These are phyloP conservation scores for Yamadazyma conglobata DNA, from an alignment of 1,139 yeast genomes.

Conservation along the genomic window DNA sequence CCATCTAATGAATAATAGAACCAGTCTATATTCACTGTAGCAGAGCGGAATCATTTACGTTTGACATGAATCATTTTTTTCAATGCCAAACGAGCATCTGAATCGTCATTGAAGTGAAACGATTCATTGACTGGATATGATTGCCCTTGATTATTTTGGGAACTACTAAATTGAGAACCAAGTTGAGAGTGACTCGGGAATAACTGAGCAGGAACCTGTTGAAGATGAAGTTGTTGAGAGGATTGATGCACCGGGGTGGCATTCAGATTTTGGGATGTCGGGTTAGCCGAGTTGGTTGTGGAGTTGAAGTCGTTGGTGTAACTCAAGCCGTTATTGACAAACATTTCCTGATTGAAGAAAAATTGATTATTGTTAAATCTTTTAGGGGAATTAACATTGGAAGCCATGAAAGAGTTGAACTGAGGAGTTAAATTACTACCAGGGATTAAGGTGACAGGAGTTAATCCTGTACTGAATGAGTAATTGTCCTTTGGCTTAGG, in stretches of 20 bases:
- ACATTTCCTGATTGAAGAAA: slow-evolving; percentile 31
- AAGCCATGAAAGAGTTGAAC: slow-evolving; percentile 42
- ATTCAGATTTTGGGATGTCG: neutral
- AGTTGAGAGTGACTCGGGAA: neutral
- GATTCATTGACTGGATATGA: slow-evolving; percentile 3
- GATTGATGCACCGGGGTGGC: slow-evolving; percentile 4
- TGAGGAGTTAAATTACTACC: slow-evolving; percentile 38
- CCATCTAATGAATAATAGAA: no score
- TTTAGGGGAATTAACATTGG: slow-evolving; percentile 39
- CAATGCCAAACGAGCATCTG: slow-evolving; percentile 42
- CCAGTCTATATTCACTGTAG: no score
- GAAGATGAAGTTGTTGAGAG: slow-evolving; percentile 4
- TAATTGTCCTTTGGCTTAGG: slow-evolving; percentile 35
- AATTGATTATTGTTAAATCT: slow-evolving; percentile 22
- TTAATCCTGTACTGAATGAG: slow-evolving; percentile 28
- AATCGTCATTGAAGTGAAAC: slow-evolving; percentile 23
- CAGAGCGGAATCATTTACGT: slow-evolving; percentile 23
- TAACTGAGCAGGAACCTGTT: slow-evolving; percentile 5
- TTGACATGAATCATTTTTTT: slow-evolving; percentile 38
- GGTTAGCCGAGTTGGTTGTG: neutral
- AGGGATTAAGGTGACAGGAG: slow-evolving; percentile 20
- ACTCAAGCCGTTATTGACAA: slow-evolving; percentile 13
- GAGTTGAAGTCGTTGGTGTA: slow-evolving; percentile 3
- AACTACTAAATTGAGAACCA: slow-evolving; percentile 13
- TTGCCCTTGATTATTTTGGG: slow-evolving; percentile 1